phyloP scores from a whole-genome alignment of 257 asterid genomes.

The Perilla frutescens region DNA sequence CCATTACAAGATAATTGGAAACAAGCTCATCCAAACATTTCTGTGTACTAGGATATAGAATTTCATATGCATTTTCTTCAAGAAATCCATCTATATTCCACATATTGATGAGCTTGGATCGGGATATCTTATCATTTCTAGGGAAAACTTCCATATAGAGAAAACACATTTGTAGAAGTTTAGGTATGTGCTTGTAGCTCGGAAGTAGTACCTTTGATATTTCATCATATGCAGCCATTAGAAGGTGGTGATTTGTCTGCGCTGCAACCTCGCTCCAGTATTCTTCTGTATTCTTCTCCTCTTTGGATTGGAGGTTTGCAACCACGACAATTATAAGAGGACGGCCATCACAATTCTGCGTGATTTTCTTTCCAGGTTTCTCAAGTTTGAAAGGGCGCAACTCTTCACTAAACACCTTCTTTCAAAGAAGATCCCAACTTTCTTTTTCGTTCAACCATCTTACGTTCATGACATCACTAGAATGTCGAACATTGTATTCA shows the following conservation, averaged over 20 bases:
- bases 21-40: slow-evolving; percentile 23
- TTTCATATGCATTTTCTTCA: background rate
- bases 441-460: slow-evolving; percentile 17
- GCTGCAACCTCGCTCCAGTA: slow-evolving; percentile 29
- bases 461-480: background rate
- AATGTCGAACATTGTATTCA: background rate
- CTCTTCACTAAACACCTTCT: slow-evolving; percentile 25
- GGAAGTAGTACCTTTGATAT: slow-evolving; percentile 23
- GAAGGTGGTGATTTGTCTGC: background rate
- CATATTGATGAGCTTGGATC: slow-evolving; percentile 11
- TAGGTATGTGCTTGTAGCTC: slow-evolving; percentile 36
- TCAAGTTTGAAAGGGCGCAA: slow-evolving; percentile 19
- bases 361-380: slow-evolving; percentile 29
- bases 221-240: slow-evolving; percentile 19
- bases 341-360: slow-evolving; percentile 35
- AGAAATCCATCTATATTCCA: slow-evolving; percentile 32
- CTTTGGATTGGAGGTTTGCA: slow-evolving; percentile 26
- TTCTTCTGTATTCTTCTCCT: slow-evolving; percentile 16
- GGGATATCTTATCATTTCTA: background rate
- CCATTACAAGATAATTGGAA: background rate
- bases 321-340: slow-evolving; percentile 36
- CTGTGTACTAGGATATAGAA: slow-evolving; percentile 1
- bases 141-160: slow-evolving; percentile 38
- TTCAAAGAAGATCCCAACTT: slow-evolving; percentile 36
- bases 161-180: slow-evolving; percentile 26